Evolutionary conservation across 805 yeast species (phyloP).

Genomic region (Pichia kluyveri): DNA sequence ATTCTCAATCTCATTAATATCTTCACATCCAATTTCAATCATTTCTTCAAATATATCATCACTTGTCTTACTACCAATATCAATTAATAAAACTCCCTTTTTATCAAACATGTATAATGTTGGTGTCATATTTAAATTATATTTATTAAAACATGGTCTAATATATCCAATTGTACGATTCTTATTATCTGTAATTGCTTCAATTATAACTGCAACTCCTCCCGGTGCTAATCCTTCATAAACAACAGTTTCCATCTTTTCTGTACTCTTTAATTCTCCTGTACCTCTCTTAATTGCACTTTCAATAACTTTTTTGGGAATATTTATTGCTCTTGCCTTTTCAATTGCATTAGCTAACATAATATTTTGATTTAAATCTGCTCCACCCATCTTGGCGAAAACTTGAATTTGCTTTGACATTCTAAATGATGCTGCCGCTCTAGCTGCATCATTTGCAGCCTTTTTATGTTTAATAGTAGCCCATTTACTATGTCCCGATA

Average conservation of each 20-base stretch:
- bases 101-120: constrained; percentile 69
- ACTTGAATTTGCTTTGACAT: constrained; percentile 66
- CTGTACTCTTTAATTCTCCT: constrained; percentile 45
- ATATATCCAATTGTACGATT: constrained; percentile 71
- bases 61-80: constrained; percentile 27
- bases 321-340: constrained; percentile 64
- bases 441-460: constrained; percentile 81
- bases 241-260: constrained; percentile 42
- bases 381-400: constrained; percentile 67
- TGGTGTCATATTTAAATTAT: constrained; percentile 59
- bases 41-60: constrained; percentile 71
- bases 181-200: constrained; percentile 84
- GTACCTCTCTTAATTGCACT: constrained; percentile 80
- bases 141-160: constrained; percentile 64
- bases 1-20: constrained; percentile 32
- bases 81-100: constrained; percentile 62
- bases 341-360: constrained; percentile 67
- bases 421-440: constrained; percentile 58
- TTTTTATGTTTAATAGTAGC: constrained; percentile 89
- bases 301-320: constrained; percentile 79
- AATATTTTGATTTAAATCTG: constrained; percentile 51
- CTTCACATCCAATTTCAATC: constrained; percentile 73
- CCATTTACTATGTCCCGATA: constrained; percentile 94
- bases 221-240: constrained; percentile 94
- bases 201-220: constrained; percentile 78